A percentile compares a stretch with the other conserved stretches of the same genome.
These are phyloP conservation scores for Ophiobolus disseminans DNA, from an alignment of 2,329 filamentous ascomycete genomes.

Conservation along the genomic window DNA sequence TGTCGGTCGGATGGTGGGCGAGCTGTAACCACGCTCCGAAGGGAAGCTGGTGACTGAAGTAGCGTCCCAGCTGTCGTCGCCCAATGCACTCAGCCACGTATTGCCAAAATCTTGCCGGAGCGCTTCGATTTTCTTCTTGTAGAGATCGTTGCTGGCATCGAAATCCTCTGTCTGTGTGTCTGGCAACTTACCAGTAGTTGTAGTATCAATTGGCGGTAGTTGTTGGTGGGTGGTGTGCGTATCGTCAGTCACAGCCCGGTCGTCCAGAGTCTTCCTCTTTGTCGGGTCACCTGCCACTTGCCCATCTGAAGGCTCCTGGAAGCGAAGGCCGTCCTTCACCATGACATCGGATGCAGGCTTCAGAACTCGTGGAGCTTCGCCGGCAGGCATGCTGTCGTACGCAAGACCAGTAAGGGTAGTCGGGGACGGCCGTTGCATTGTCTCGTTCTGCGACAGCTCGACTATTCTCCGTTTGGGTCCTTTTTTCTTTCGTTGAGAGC, in stretches of 20 bases:
- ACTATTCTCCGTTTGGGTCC: conserved; percentile 64
- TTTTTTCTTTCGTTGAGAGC: conserved; percentile 66
- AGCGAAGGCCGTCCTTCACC: conserved; percentile 28
- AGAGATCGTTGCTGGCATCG: conserved; percentile 76
- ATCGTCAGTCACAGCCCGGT: conserved; percentile 26
- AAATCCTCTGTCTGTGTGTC: conserved; percentile 57
- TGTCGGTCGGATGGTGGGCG: conserved; percentile 41
- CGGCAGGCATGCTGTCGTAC: conserved; percentile 28
- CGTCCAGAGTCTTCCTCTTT: conserved; percentile 33
- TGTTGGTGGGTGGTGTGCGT: conserved; percentile 35
- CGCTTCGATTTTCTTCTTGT: conserved; percentile 86
- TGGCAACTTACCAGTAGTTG: conserved; percentile 24
- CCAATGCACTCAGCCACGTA: conserved; percentile 84
- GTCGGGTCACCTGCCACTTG: conserved; percentile 38
- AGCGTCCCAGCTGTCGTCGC: conserved; percentile 71
- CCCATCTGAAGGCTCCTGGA: conserved; percentile 35
- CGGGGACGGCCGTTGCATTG: conserved; percentile 39
- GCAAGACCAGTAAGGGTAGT: conserved; percentile 39
- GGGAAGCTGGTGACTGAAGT: conserved; percentile 41
- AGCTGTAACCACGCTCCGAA: conserved; percentile 39
- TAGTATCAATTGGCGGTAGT: conserved; percentile 43
- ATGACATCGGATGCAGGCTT: conserved; percentile 19
- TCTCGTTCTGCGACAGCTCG: conserved; percentile 60
- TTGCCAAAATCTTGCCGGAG: conserved; percentile 84
- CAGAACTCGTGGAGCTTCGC: conserved; percentile 24